Evolutionary conservation across 2,329 filamentous ascomycete species (phyloP), one percentile per base, ranked within the genome.

Genomic region (Fusarium neocosmosporiellum): DNA sequence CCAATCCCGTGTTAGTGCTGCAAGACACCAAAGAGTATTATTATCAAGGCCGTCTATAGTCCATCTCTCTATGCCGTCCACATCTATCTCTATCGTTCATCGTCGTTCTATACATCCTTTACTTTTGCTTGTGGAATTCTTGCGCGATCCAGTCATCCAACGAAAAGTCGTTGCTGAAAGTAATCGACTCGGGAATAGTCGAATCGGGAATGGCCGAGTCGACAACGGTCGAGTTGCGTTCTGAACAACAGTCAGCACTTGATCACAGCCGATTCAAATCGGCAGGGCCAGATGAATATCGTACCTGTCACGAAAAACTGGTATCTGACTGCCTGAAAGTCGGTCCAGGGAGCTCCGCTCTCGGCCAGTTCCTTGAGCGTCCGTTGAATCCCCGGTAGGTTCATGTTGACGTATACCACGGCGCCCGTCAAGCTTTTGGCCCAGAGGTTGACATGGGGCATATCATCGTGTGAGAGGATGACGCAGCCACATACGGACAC

Each of bases 321-420:
- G 11, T 69, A 73, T n/a, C 61, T 39, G 11, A 73, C 20, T 0
- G 54, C 59, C 14, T 69, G 64, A 4, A 69, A 63, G 0, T 71
- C 71, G 8, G 36, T 11, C 54, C 48, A 71, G 16, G 58, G 37
- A 3, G 71, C 64, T 13, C 64, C 71, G 14, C 64, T 71, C 18
- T 69, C 58, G 0, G 67, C 71, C 46, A 74, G 37, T 22, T 73
- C 67, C 16, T 29, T 22, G n/a, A 73, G 22, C 6, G 46, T 39
- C 14, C 39, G 53, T 14, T 39, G 43, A 8, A 73, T 27, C 1
- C 54, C 48, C 4, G 20, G 41, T 7, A 48, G 22, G 24, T 24
- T 43, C 71, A 71, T 72, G 7, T 73, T 61, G 9, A 74, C 33
- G 1, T 18, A 2, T 18, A 4, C 8, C 7, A 20, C 6, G 7